phyloP scores from a whole-genome alignment of 768 basidiomycete species.

The Cyclocybe aegerita region DNA sequence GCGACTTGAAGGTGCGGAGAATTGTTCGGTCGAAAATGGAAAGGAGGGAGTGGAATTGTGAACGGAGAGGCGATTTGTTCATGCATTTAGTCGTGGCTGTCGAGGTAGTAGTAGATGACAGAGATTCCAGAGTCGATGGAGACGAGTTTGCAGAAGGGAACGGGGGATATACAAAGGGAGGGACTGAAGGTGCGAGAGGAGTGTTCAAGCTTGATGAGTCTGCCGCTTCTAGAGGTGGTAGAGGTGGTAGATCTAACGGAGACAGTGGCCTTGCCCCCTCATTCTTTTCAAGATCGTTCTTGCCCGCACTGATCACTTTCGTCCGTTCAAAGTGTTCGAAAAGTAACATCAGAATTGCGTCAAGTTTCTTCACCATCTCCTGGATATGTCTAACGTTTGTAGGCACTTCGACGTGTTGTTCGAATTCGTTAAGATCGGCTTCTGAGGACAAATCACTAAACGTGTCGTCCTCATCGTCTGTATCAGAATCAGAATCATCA shows the following conservation, averaged over 20 bases:
- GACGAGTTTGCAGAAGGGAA: slow-evolving; percentile 5
- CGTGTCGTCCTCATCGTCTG: slow-evolving; percentile 47
- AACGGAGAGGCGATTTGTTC: slow-evolving; percentile 27
- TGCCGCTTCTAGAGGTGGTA: background rate
- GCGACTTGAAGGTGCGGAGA: slow-evolving; percentile 93
- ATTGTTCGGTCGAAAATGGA: slow-evolving; percentile 93
- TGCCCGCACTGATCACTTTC: slow-evolving; percentile 17
- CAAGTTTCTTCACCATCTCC: slow-evolving; percentile 91
- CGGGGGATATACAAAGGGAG: background rate
- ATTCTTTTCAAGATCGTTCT: slow-evolving; percentile 13
- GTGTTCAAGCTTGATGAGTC: background rate
- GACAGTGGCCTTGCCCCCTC: slow-evolving; percentile 20
- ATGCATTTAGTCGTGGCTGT: slow-evolving; percentile 4
- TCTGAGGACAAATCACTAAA: slow-evolving; percentile 81
- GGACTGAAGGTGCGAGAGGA: background rate
- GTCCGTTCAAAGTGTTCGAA: slow-evolving; percentile 80
- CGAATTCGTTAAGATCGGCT: slow-evolving; percentile 43
- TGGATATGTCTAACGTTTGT: slow-evolving; percentile 68
- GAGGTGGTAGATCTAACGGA: slow-evolving; percentile 22
- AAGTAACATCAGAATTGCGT: slow-evolving; percentile 79
- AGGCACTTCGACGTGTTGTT: slow-evolving; percentile 38
- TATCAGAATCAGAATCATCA: slow-evolving; percentile 32
- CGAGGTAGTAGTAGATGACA: slow-evolving; percentile 4
- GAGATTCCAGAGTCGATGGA: background rate
- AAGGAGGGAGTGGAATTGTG: slow-evolving; percentile 85